phyloP scores from a whole-genome alignment of 768 basidiomycete genomes.

The Lepiota brunneoincarnata region DNA sequence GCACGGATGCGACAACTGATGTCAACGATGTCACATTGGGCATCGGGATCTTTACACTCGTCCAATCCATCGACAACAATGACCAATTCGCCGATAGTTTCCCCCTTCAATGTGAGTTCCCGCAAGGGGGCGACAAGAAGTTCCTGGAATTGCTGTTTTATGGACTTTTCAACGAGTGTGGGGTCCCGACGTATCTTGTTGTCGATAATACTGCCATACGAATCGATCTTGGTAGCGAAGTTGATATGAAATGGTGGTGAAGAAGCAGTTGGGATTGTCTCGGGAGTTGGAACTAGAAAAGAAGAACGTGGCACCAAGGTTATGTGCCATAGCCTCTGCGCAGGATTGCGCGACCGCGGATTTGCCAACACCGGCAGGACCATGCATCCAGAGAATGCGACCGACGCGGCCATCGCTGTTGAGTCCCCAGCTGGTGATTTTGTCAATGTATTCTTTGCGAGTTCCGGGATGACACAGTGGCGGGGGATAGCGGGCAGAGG shows the following conservation, averaged over 20 bases:
- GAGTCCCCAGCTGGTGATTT: background rate
- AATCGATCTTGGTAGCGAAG: background rate
- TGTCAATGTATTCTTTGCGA: background rate
- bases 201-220: background rate
- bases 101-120: background rate
- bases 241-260: constrained; percentile 1
- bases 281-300: background rate
- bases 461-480: background rate
- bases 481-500: background rate
- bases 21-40: background rate
- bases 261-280: background rate
- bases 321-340: background rate
- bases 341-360: constrained; percentile 1
- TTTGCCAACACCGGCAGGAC: background rate
- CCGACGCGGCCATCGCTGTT: background rate
- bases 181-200: background rate
- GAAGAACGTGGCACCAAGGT: constrained; percentile 1
- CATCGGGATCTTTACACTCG: background rate
- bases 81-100: background rate
- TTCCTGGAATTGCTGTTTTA: background rate
- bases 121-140: background rate
- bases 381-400: background rate
- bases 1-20: background rate
- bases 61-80: background rate
- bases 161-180: background rate